Conservation (phyloP, 495 filamentous ascomycete genomes). For the Talaromyces borbonicus region DNA sequence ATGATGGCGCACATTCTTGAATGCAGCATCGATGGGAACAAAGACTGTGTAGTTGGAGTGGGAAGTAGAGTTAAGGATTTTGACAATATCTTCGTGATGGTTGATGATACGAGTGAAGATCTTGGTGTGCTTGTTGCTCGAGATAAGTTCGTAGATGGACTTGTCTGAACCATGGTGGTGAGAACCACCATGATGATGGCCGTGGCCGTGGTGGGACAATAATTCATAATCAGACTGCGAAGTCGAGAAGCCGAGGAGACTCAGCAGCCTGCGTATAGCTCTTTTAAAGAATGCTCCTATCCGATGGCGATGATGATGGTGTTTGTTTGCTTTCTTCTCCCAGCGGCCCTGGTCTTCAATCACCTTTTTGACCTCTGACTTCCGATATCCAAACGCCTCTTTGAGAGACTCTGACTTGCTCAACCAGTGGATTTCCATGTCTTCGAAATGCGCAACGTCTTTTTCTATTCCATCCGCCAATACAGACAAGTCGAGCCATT, state of each 20-base stretch:
- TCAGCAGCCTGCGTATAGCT: neutral
- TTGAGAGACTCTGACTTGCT: neutral
- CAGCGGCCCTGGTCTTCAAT: neutral
- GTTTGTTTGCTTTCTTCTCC: neutral
- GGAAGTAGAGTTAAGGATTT: constrained; percentile 55
- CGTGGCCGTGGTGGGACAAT: neutral
- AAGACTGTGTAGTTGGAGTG: constrained; percentile 67
- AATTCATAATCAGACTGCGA: neutral
- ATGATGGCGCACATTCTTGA: constrained; percentile 56
- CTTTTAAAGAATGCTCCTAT: neutral
- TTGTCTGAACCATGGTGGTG: constrained; percentile 37
- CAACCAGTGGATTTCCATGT: neutral
- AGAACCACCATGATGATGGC: neutral
- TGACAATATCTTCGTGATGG: constrained; percentile 57
- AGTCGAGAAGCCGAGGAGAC: neutral
- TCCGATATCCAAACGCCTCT: neutral
- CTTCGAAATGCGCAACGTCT: neutral
- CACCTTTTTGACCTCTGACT: neutral
- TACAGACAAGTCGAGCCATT: neutral
- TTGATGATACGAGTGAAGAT: constrained; percentile 65
- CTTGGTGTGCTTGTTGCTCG: constrained; percentile 60
- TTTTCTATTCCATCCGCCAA: neutral
- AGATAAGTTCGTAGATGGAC: constrained; percentile 72
- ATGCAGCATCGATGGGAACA: constrained; percentile 64
- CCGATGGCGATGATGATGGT: neutral